Conservation (phyloP, 495 filamentous ascomycete genomes). For the Hypoxylon rickii region DNA sequence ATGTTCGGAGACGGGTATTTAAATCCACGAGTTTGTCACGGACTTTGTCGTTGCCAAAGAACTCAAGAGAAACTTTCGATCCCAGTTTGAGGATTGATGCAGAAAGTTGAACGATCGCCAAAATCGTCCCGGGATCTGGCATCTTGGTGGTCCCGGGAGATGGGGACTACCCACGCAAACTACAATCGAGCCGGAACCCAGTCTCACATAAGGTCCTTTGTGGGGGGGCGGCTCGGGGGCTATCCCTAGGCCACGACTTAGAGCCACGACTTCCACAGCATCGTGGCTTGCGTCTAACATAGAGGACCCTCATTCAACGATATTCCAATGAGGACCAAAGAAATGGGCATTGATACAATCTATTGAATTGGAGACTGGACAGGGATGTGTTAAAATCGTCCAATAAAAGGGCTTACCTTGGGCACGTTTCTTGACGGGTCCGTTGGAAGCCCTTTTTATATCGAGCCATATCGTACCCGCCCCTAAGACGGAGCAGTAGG, state of each 20-base stretch:
- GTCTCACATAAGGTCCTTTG: slow-evolving; percentile 31
- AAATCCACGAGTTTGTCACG: slow-evolving; percentile 24
- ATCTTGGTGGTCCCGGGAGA: slow-evolving; percentile 26
- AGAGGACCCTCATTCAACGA: slow-evolving; percentile 6
- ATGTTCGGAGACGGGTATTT: slow-evolving; percentile 23
- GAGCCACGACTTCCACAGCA: slow-evolving; percentile 1
- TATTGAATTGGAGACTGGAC: slow-evolving; percentile 20
- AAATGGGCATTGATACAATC: slow-evolving; percentile 12
- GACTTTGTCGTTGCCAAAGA: slow-evolving; percentile 21
- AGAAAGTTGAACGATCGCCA: slow-evolving; percentile 32
- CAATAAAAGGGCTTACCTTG: slow-evolving; percentile 15
- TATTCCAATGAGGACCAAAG: slow-evolving; percentile 19
- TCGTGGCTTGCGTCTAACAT: slow-evolving; percentile 20
- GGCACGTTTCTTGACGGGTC: slow-evolving; percentile 20
- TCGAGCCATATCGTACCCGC: slow-evolving; percentile 7
- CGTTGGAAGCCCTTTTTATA: slow-evolving; percentile 12
- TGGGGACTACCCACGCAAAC: slow-evolving; percentile 18
- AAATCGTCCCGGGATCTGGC: slow-evolving; percentile 29
- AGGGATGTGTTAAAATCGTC: slow-evolving; percentile 13
- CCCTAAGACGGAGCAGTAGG: slow-evolving; percentile 1
- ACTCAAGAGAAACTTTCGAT: slow-evolving; percentile 24
- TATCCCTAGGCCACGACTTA: too few species aligned
- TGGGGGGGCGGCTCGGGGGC: slow-evolving; percentile 28
- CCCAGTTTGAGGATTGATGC: slow-evolving; percentile 22
- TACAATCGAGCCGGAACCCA: slow-evolving; percentile 20